phyloP scores from a whole-genome alignment of 805 yeast species.

The Suhomyces faveliae region DNA sequence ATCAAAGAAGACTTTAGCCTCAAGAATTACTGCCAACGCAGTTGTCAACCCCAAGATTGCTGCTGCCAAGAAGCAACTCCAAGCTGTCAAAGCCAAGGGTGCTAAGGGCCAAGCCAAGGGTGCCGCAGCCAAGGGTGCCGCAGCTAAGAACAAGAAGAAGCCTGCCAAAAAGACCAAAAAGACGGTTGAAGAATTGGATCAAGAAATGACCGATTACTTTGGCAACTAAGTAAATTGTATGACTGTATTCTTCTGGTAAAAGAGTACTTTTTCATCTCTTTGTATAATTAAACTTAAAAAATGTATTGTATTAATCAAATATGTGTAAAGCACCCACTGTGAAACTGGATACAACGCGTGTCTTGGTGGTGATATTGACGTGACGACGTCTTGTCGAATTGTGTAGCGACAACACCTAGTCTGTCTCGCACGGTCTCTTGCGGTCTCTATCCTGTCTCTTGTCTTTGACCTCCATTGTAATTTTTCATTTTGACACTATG shows the following conservation, averaged over 20 bases:
- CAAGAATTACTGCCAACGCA: slow-evolving; percentile 65
- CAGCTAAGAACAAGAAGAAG: slow-evolving; percentile 13
- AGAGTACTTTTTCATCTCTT: not conserved
- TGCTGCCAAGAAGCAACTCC: slow-evolving; percentile 27
- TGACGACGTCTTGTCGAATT: no score
- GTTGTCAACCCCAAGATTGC: slow-evolving; percentile 17
- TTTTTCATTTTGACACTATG: not conserved
- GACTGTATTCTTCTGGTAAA: not conserved
- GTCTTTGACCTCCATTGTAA: not conserved
- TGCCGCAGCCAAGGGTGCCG: slow-evolving; percentile 12
- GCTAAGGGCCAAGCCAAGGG: slow-evolving; percentile 13
- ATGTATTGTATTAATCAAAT: no score
- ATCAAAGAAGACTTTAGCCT: slow-evolving; percentile 65
- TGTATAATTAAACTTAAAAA: not conserved
- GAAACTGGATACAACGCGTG: no score
- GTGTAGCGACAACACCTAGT: no score
- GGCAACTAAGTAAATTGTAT: slow-evolving; percentile 26
- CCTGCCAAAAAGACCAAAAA: slow-evolving; percentile 51
- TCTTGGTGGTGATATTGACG: no score
- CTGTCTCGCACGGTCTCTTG: no score
- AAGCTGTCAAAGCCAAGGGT: slow-evolving; percentile 28
- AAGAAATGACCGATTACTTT: slow-evolving; percentile 97
- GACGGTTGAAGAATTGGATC: slow-evolving; percentile 91
- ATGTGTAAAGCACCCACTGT: no score
- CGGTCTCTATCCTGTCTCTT: not conserved